phyloP scores from a whole-genome alignment of 1,284 basidiomycete species.

The Naganishia liquefaciens region DNA sequence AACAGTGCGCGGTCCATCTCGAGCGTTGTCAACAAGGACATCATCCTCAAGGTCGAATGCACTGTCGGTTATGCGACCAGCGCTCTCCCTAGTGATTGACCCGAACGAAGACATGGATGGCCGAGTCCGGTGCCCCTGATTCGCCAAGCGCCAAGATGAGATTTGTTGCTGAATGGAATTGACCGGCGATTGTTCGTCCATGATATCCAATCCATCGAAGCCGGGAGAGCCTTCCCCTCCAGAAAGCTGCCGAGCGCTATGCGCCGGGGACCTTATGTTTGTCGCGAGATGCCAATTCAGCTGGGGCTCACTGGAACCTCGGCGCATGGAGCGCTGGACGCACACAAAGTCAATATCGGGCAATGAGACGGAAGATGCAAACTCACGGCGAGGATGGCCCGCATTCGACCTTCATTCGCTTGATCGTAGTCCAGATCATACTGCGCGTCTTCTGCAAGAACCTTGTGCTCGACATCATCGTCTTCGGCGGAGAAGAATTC shows the following conservation, averaged over 20 bases:
- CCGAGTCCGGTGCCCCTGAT: constrained; percentile 14
- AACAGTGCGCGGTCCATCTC: constrained; percentile 10
- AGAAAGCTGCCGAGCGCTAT: constrained; percentile 13
- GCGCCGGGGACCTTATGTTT: constrained; percentile 1
- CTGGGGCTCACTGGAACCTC: constrained; percentile 16
- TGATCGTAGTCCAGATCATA: constrained; percentile 15
- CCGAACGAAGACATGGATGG: constrained; percentile 30
- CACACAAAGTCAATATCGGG: neutral
- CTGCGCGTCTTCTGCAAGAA: constrained; percentile 3
- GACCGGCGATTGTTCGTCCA: constrained; percentile 19
- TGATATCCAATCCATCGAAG: constrained; percentile 7
- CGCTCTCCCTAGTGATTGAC: constrained; percentile 12
- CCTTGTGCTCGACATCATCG: constrained; percentile 38
- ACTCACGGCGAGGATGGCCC: constrained; percentile 21
- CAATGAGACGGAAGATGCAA: neutral
- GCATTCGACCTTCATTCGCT: constrained; percentile 15
- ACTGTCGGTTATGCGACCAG: constrained; percentile 2
- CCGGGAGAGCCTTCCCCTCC: constrained; percentile 23
- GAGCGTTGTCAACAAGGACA: constrained; percentile 5
- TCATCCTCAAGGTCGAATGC: constrained; percentile 31
- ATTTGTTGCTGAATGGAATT: constrained; percentile 28
- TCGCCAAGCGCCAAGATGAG: constrained; percentile 14
- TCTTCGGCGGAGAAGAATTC: constrained; percentile 72
- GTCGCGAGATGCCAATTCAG: constrained; percentile 21
- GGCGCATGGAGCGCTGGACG: constrained; percentile 5